A percentile compares a stretch with the other conserved stretches of the same genome.
These are phyloP conservation scores for Hanseniaspora occidentalis DNA, from an alignment of 805 yeast genomes.

Conservation along the genomic window DNA sequence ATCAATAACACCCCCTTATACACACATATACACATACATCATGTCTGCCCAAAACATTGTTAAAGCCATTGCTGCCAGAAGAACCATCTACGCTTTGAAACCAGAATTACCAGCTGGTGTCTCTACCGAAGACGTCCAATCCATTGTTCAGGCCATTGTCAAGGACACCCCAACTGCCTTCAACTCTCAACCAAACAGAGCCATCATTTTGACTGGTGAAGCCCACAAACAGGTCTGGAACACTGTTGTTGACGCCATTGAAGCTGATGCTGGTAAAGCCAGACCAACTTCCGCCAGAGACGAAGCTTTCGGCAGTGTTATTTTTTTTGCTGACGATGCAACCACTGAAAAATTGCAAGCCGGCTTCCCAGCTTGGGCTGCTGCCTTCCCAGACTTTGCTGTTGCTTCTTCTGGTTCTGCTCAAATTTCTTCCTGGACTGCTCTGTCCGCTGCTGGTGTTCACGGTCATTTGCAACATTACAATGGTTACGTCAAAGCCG, in stretches of 20 bases:
- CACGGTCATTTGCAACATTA: slow-evolving; percentile 45
- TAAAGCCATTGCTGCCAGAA: slow-evolving; percentile 28
- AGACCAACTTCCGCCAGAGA: slow-evolving; percentile 32
- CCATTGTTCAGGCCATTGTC: slow-evolving; percentile 31
- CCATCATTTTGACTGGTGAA: slow-evolving; percentile 34
- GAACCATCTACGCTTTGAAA: slow-evolving; percentile 35
- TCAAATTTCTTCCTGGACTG: slow-evolving; percentile 39
- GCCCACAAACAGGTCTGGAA: slow-evolving; percentile 36
- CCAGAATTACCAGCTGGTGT: slow-evolving; percentile 33
- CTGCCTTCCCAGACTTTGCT: slow-evolving; percentile 36
- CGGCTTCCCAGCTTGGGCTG: slow-evolving; percentile 31
- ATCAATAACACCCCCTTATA: no score
- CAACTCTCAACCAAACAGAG: slow-evolving; percentile 40
- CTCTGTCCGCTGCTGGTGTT: slow-evolving; percentile 30
- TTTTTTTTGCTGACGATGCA: slow-evolving; percentile 34
- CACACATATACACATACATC: not conserved
- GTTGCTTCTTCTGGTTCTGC: slow-evolving; percentile 37
- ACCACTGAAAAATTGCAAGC: slow-evolving; percentile 30
- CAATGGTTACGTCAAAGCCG: slow-evolving; percentile 32
- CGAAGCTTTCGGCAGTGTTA: slow-evolving; percentile 37
- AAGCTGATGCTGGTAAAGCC: slow-evolving; percentile 26
- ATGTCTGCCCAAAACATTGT: slow-evolving; percentile 13
- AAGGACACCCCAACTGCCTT: slow-evolving; percentile 39
- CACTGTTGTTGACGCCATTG: slow-evolving; percentile 27
- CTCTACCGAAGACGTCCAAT: slow-evolving; percentile 28